phyloP scores from a whole-genome alignment of 2,329 filamentous ascomycete species.

The Ophiocordyceps sinensis region DNA sequence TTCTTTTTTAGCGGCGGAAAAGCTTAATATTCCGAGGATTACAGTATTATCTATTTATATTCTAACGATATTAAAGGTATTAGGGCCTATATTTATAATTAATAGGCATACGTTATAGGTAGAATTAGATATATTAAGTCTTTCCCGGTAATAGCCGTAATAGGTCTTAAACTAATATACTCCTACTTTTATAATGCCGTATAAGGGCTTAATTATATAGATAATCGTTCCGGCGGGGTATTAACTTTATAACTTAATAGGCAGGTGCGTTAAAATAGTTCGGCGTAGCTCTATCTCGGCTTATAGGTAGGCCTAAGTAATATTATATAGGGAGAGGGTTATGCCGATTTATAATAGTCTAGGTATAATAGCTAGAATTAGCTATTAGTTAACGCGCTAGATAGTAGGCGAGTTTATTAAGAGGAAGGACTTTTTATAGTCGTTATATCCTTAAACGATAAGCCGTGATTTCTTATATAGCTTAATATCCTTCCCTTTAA shows the following conservation, averaged over 20 bases:
- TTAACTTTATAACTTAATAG: neutral
- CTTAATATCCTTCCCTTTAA: too few species aligned
- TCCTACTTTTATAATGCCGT: neutral
- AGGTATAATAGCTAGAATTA: neutral
- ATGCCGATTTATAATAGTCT: neutral
- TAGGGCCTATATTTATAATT: neutral
- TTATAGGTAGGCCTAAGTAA: too few species aligned
- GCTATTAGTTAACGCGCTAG: neutral
- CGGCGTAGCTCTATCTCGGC: neutral
- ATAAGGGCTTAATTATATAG: too few species aligned
- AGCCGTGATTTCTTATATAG: too few species aligned
- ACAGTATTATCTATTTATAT: neutral
- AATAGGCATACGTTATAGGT: neutral
- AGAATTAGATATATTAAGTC: neutral
- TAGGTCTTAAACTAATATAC: neutral
- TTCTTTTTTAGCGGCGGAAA: neutral
- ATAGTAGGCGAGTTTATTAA: neutral
- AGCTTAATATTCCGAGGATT: neutral
- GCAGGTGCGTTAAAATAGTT: neutral
- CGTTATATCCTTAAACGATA: too few species aligned
- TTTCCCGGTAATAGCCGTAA: neutral
- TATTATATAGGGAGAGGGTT: neutral
- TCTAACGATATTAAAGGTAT: too few species aligned
- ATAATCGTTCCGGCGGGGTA: neutral
- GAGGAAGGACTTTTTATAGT: neutral